Evolutionary conservation across 1,284 basidiomycete species (phyloP), one percentile per base, ranked within the genome.

Genomic region (Ustilago vetiveriae): DNA sequence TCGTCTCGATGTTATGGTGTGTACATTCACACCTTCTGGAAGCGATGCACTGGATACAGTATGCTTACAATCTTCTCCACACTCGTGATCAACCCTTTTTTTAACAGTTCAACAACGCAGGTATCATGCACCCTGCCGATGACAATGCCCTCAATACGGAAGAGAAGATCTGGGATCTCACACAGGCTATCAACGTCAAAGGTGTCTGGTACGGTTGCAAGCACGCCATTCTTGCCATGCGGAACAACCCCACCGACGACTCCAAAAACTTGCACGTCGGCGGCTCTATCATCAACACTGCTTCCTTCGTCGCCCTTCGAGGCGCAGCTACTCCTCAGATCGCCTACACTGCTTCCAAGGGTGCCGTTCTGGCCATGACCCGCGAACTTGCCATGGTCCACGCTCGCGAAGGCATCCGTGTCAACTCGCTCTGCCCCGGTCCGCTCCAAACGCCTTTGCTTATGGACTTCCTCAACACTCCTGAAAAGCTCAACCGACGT

Each of bases 171-270:
- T 97, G 94, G 94, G 82, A 79, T 41, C 46, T 82, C 23, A 77
- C 79, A 6, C 92, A 94, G 89, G 86, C 88, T 64, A 90, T 97
- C 85, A 98, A 98, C 83, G 88, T 95, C 82, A 98, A 98, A 84
- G 94, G 94, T 52, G 95, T 97, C 58, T 97, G 94, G 94, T 98
- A 90, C 89, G 94, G 95, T 40, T 94, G 91, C 87, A 70, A 97
- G 84, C 90, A 98, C 81, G 94, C 93, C 7, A 94, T 98, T 80
- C 85, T 90, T 51, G 95, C 94, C 22, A 98, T 98, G 94, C 89
- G 92, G 66, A 85, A 92, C 38, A 97, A 97, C 84, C 46, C 62
- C 0, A 87, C 87, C 38, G 93, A 96, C 68, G 87, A 87, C 67
- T 84, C 86, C 54, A 92, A 90, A 83, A 90, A 90, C 6, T 87